Conservation (phyloP, 2,329 filamentous ascomycete genomes). For the Scedosporium apiospermum region DNA sequence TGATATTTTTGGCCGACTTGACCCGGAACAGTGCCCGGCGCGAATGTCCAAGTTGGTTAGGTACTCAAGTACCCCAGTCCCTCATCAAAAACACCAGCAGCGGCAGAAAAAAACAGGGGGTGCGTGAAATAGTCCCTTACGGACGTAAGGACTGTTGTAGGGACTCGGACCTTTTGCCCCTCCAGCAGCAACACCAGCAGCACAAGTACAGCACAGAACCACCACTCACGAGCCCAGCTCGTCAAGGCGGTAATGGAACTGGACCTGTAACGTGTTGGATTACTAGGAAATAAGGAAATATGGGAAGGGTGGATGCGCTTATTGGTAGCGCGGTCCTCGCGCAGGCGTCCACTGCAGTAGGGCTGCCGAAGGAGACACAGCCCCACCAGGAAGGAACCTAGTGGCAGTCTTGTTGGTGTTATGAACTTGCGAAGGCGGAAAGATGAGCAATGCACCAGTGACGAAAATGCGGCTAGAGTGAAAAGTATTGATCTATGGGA, state of each 20-base stretch:
- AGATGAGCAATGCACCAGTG: too few relatives aligned
- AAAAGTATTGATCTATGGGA: too few relatives aligned
- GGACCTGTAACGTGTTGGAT: background rate
- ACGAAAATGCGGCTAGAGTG: too few relatives aligned
- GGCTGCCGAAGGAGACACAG: background rate
- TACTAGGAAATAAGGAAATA: background rate
- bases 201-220: background rate
- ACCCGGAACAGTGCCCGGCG: background rate
- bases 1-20: background rate
- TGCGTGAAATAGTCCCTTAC: background rate
- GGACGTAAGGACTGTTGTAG: background rate
- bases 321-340: background rate
- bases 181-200: background rate
- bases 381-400: background rate
- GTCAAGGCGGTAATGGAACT: background rate
- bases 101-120: background rate
- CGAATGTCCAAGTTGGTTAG: background rate
- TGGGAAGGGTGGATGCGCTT: background rate
- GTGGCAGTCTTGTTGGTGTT: too few relatives aligned
- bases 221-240: background rate
- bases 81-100: background rate
- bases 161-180: background rate
- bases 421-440: too few relatives aligned
- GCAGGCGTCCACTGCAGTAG: background rate
- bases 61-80: background rate